Evolutionary conservation across 1,139 yeast species (phyloP).

Genomic region (Saccharomyces hybrid): DNA sequence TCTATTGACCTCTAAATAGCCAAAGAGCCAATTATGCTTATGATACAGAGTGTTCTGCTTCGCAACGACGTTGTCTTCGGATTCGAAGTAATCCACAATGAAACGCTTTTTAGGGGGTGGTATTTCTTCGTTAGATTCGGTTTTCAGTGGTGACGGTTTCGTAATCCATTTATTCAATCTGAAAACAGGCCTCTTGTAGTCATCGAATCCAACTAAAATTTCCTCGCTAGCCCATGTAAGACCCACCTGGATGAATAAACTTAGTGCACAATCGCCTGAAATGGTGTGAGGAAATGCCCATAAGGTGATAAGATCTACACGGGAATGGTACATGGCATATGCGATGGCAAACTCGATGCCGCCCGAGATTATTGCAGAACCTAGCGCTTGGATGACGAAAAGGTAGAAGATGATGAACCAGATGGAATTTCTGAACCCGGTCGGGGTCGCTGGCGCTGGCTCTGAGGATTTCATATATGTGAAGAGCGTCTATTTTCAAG

Average conservation of each 20-base stretch:
- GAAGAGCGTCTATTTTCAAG: neutral
- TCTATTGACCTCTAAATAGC: neutral
- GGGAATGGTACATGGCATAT: conserved; percentile 23
- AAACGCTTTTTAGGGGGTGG: conserved; percentile 1
- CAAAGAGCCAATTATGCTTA: neutral
- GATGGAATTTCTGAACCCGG: neutral
- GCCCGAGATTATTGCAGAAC: conserved; percentile 21
- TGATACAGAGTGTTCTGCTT: neutral
- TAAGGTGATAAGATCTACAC: conserved; percentile 10
- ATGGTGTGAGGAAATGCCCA: conserved; percentile 26
- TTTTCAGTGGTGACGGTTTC: neutral
- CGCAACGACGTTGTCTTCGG: neutral
- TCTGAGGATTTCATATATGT: neutral
- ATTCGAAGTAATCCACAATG: neutral
- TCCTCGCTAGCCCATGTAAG: conserved; percentile 21
- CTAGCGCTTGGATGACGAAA: conserved; percentile 10
- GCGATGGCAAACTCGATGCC: conserved; percentile 25
- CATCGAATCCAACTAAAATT: conserved; percentile 19
- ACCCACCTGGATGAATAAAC: conserved; percentile 20
- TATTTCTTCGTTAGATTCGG: neutral
- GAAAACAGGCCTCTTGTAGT: conserved; percentile 7
- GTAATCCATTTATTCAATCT: neutral
- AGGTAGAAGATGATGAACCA: conserved; percentile 10
- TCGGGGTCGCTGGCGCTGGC: neutral
- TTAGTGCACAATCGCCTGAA: conserved; percentile 24